These are phyloP conservation scores for Maudiozyma serrabonitensis DNA, from an alignment of 805 yeast genomes.

Conservation along the genomic window DNA sequence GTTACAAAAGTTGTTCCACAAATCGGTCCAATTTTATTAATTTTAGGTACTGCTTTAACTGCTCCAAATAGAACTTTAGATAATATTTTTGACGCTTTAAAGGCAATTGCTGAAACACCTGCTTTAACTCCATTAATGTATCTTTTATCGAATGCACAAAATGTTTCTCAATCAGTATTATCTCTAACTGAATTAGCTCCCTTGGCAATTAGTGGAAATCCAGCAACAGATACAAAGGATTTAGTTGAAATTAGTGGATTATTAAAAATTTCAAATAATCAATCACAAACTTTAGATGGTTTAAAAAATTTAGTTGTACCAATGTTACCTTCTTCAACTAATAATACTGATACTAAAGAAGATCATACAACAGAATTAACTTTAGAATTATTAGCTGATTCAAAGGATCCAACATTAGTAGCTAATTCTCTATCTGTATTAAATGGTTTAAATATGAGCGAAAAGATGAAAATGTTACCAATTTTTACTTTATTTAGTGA, in stretches of 20 bases:
- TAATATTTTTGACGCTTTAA: conserved; percentile 18
- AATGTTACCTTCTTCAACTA: background rate
- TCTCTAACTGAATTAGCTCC: conserved; percentile 23
- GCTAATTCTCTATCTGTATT: conserved; percentile 17
- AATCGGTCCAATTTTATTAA: conserved; percentile 22
- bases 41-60: conserved; percentile 24
- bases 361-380: conserved; percentile 11
- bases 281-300: conserved; percentile 10
- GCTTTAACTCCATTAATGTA: conserved; percentile 24
- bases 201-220: conserved; percentile 15
- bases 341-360: background rate
- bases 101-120: conserved; percentile 19
- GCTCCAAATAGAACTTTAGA: conserved; percentile 19
- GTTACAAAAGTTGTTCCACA: conserved; percentile 28
- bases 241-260: conserved; percentile 12
- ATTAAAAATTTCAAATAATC: conserved; percentile 5
- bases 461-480: conserved; percentile 18
- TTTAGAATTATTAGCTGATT: conserved; percentile 15
- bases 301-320: conserved; percentile 13
- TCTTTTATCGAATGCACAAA: conserved; percentile 20
- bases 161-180: conserved; percentile 16
- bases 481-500: conserved; percentile 17
- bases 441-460: conserved; percentile 17
- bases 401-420: conserved; percentile 16
- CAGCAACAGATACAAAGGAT: conserved; percentile 12